Percentiles rank a stretch among this genome's conserved stretches.
Conservation (phyloP, 139 green algal genomes). For the Microglena sp. region DNA sequence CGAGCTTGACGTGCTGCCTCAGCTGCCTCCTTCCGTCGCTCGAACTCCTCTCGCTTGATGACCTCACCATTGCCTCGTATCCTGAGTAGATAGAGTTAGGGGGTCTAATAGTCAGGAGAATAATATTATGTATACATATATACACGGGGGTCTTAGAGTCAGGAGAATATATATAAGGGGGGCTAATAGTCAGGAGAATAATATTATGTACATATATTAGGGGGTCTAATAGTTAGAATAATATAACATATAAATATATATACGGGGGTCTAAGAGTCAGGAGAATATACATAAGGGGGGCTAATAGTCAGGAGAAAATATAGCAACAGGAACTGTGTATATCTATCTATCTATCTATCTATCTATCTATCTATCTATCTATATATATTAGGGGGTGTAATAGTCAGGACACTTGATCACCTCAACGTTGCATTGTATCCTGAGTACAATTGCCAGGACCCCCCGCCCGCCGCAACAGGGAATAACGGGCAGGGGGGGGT, state of each 20-base stretch:
- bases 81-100: conserved; percentile 17
- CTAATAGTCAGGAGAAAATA: not conserved
- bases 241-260: no score
- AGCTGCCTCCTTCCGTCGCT: conserved; percentile 59
- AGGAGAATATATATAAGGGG: no score
- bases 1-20: conserved; percentile 51
- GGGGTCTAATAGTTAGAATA: not conserved
- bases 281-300: not conserved
- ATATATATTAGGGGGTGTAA: not conserved
- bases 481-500: no score
- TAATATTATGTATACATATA: not conserved
- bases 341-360: no score
- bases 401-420: no score
- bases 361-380: not conserved
- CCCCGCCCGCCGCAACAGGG: no score
- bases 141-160: not conserved
- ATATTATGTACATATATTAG: not conserved
- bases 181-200: not conserved
- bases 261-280: not conserved
- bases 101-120: not conserved
- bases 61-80: conserved; percentile 82
- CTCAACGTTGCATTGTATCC: no score
- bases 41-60: conserved; percentile 80
- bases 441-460: no score
- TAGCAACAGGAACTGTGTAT: no score